These are phyloP conservation scores for Exophiala sideris DNA, from an alignment of 2,329 filamentous ascomycete genomes.

Conservation along the genomic window DNA sequence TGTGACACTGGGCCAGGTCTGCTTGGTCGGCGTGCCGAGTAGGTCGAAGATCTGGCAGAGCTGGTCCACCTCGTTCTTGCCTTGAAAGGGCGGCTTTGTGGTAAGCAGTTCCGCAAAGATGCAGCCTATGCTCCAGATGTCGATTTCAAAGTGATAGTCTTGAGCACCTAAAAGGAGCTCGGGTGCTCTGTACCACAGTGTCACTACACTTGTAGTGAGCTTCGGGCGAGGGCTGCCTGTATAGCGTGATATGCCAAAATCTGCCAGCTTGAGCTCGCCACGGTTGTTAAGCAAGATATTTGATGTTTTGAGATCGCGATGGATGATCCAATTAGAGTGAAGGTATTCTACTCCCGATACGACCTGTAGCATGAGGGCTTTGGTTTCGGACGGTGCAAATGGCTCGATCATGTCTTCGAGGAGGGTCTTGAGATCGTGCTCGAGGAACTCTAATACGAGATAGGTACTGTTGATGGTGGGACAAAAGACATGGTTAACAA, in stretches of 20 bases:
- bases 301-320: conserved; percentile 89
- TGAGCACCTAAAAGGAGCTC: conserved; percentile 81
- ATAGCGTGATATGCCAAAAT: conserved; percentile 97
- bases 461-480: conserved; percentile 62
- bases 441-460: conserved; percentile 94
- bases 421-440: conserved; percentile 92
- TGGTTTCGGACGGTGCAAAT: conserved; percentile 87
- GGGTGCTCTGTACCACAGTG: conserved; percentile 91
- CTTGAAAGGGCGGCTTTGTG: conserved; percentile 78
- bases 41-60: conserved; percentile 83
- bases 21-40: conserved; percentile 78
- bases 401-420: conserved; percentile 93
- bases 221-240: conserved; percentile 72
- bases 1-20: conserved; percentile 81
- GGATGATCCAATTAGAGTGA: conserved; percentile 85
- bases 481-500: conserved; percentile 36
- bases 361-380: conserved; percentile 83
- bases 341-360: conserved; percentile 77
- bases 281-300: conserved; percentile 95
- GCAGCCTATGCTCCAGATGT: conserved; percentile 96
- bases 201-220: conserved; percentile 90
- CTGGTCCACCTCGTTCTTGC: conserved; percentile 89
- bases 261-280: conserved; percentile 89
- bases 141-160: conserved; percentile 71
- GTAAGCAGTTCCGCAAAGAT: conserved; percentile 89